Evolutionary conservation across 2,329 filamentous ascomycete species (phyloP).

Genomic region (Ophiostoma perfectum): DNA sequence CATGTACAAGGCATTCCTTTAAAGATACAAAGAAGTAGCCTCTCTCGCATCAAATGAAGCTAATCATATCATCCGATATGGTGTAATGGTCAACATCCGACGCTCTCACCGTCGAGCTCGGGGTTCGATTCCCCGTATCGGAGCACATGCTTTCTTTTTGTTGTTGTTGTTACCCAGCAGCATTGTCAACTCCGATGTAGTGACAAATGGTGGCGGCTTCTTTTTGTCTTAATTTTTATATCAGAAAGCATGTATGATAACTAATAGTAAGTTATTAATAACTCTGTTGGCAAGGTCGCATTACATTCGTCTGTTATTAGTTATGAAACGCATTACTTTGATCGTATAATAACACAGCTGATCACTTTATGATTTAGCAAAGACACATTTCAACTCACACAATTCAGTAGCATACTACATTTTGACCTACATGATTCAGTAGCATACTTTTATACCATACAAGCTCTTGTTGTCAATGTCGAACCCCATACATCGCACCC

Average conservation of each 20-base stretch:
- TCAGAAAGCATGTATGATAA: too few relatives aligned
- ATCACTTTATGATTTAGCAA: too few relatives aligned
- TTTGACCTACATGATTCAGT: too few relatives aligned
- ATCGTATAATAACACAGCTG: too few relatives aligned
- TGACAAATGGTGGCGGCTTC: neutral
- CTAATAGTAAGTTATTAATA: neutral
- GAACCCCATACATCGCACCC: too few relatives aligned
- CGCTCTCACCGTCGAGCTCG: conserved; percentile 27
- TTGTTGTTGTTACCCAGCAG: neutral
- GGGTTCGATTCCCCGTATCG: conserved; percentile 27
- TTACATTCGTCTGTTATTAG: neutral
- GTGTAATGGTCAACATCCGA: conserved; percentile 28
- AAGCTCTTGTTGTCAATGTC: too few relatives aligned
- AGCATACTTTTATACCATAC: too few relatives aligned
- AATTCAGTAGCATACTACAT: too few relatives aligned
- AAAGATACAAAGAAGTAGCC: neutral
- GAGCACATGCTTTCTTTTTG: conserved; percentile 20
- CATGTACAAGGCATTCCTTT: neutral
- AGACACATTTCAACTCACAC: too few relatives aligned
- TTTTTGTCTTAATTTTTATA: neutral
- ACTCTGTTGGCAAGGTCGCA: neutral
- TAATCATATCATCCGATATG: conserved; percentile 24
- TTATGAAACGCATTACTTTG: conserved; percentile 3
- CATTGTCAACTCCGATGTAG: neutral
- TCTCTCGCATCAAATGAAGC: neutral